Evolutionary conservation across 805 yeast genomes (phyloP), one percentile per base, ranked within the genome.

Genomic region (Metschnikowia arizonensis): DNA sequence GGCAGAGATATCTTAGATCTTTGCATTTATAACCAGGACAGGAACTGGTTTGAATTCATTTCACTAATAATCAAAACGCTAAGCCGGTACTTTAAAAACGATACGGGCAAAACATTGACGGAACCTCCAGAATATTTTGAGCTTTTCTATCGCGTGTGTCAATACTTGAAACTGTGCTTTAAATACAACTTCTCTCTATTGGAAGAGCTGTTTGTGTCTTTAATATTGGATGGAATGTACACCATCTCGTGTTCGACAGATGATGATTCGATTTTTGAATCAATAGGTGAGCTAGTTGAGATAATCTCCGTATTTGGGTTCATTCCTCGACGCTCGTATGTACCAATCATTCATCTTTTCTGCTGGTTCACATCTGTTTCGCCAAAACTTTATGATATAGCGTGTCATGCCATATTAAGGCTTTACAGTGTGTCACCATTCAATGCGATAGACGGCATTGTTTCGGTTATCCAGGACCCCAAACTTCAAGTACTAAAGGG

Each of bases 1-100:
- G 86, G 86, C 3, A 64, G 70, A 40, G 78, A 79, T 51, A 64
- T 77, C 39, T 74, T 74, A 47, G 82, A 78, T 45, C 66, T 76
- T 45, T 72, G 74, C 54, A 65, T 76, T 14, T 68, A 74, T 23
- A 76, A 76, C 43, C 62, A 58, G 15, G 58, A 57, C 4, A 53
- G 55, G 14, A 56, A 58, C 42, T 55, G 69, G 45, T 42, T 51
- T 15, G 44, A 42, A 8, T 60, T 60, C 32, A 33, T 31, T 17
- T 14, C 29, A 2, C 43, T 29, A n/a, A n/a, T 52, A 49, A 40
- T 49, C 57, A 30, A 33, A 7, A 45, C 48, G 0, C 39, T 61
- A 2, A 50, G 52, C 4, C 46, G 40, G 32, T n/a, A 36, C 9
- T 48, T 49, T 14, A 50, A 50, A 30, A 37, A 35, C 18, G 51